Conservation (phyloP, 2,329 filamentous ascomycete species). For the Emericellopsis cladophorae region DNA sequence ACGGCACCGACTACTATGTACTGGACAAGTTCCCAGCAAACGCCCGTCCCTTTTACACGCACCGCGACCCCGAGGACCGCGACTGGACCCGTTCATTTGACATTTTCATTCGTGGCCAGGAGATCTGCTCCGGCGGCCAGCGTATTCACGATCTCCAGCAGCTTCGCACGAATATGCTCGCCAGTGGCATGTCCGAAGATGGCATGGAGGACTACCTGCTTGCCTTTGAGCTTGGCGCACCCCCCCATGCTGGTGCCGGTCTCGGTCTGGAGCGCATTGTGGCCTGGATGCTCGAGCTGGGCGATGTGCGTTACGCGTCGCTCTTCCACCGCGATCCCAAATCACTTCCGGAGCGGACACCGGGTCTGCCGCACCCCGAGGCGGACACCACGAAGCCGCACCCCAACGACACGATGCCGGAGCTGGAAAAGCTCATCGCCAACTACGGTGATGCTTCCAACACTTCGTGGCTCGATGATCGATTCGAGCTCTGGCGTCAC, state of each 20-base stretch:
- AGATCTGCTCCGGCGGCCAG: slow-evolving; percentile 85
- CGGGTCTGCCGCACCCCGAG: slow-evolving; percentile 70
- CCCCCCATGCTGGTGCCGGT: slow-evolving; percentile 81
- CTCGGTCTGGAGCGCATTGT: slow-evolving; percentile 83
- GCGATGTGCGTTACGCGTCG: slow-evolving; percentile 80
- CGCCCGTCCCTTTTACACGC: slow-evolving; percentile 83
- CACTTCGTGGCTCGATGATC: slow-evolving; percentile 84
- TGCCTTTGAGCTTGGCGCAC: slow-evolving; percentile 78
- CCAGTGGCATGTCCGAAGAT: slow-evolving; percentile 62
- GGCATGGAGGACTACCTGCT: slow-evolving; percentile 84
- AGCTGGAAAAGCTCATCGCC: slow-evolving; percentile 77
- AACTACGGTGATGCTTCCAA: slow-evolving; percentile 94
- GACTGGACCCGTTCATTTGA: slow-evolving; percentile 84
- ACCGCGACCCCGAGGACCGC: slow-evolving; percentile 63
- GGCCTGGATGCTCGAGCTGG: slow-evolving; percentile 73
- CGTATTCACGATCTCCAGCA: slow-evolving; percentile 74
- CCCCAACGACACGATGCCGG: slow-evolving; percentile 46
- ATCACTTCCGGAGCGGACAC: slow-evolving; percentile 58
- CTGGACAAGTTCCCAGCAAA: slow-evolving; percentile 83
- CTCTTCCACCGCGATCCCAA: slow-evolving; percentile 82
- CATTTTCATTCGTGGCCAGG: slow-evolving; percentile 86
- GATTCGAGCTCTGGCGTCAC: slow-evolving; percentile 82
- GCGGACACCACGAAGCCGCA: slow-evolving; percentile 55
- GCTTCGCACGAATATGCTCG: slow-evolving; percentile 66
- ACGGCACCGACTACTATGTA: slow-evolving; percentile 82